phyloP scores from a whole-genome alignment of 1,284 basidiomycete species.

The Sanghuangporus sanghuang region DNA sequence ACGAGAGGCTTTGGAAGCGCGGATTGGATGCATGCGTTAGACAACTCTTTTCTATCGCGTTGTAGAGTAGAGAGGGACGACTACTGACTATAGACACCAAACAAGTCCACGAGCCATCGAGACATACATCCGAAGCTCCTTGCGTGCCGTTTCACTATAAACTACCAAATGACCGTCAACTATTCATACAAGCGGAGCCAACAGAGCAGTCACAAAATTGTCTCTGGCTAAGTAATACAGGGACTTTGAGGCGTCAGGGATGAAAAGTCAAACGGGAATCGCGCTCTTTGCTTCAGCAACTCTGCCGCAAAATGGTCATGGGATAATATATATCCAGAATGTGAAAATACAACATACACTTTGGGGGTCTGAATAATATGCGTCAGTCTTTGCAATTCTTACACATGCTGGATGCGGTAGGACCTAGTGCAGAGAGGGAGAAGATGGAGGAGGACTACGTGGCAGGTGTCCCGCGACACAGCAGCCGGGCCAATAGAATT shows the following conservation, averaged over 20 bases:
- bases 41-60: neutral
- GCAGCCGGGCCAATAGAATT: too few species aligned
- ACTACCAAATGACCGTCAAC: conserved; percentile 43
- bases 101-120: neutral
- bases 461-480: too few species aligned
- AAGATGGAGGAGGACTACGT: too few species aligned
- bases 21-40: conserved; percentile 2
- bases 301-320: conserved; percentile 22
- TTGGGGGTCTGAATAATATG: neutral
- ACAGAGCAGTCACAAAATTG: conserved; percentile 44
- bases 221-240: conserved; percentile 56
- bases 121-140: conserved; percentile 28
- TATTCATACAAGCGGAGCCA: conserved; percentile 53
- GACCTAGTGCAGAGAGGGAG: neutral
- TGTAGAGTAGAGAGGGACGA: neutral
- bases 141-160: conserved; percentile 28
- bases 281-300: conserved; percentile 41
- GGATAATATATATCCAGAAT: neutral
- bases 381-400: neutral
- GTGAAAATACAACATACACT: neutral
- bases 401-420: neutral
- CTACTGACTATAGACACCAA: conserved; percentile 12
- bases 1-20: conserved; percentile 19
- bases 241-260: conserved; percentile 60
- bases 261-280: conserved; percentile 60